Conservation (phyloP, 768 basidiomycete genomes). For the Hygrophorus russula region DNA sequence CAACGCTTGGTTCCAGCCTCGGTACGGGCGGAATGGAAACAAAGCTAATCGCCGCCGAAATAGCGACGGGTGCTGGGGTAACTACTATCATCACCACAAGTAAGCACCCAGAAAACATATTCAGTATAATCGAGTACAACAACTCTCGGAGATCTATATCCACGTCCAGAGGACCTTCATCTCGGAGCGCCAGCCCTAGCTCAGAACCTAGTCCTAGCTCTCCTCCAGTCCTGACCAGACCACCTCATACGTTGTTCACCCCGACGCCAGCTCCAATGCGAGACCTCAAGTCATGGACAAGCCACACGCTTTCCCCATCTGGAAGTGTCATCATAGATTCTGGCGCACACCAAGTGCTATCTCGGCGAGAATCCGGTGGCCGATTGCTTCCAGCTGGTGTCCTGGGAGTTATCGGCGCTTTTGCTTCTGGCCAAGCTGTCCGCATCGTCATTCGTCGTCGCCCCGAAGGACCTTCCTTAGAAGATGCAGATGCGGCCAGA, state of each 20-base stretch:
- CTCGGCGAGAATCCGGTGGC: conserved; percentile 79
- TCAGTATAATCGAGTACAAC: conserved; percentile 76
- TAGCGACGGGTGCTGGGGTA: conserved; percentile 91
- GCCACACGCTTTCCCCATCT: conserved; percentile 85
- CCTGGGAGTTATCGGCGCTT: conserved; percentile 72
- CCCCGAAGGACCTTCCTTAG: conserved; percentile 14
- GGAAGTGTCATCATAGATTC: conserved; percentile 83
- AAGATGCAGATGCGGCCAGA: conserved; percentile 18
- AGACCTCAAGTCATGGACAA: conserved; percentile 93
- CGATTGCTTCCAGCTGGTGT: conserved; percentile 90
- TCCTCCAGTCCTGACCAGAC: conserved; percentile 27
- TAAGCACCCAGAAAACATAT: too few relatives aligned
- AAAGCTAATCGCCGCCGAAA: conserved; percentile 95
- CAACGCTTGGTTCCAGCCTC: conserved; percentile 75
- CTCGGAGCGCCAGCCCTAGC: conserved; percentile 12
- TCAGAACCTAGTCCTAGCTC: conserved; percentile 11
- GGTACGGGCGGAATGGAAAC: conserved; percentile 99
- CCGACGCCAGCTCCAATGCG: conserved; percentile 60
- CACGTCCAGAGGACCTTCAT: conserved; percentile 22
- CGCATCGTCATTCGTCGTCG: conserved; percentile 52
- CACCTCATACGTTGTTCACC: conserved; percentile 83
- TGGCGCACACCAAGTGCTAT: conserved; percentile 82
- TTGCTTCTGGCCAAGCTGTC: conserved; percentile 93
- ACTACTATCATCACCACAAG: too few relatives aligned
- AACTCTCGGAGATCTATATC: conserved; percentile 25